Conservation (phyloP, 2,329 filamentous ascomycete genomes). For the Pseudogymnoascus sp. region DNA sequence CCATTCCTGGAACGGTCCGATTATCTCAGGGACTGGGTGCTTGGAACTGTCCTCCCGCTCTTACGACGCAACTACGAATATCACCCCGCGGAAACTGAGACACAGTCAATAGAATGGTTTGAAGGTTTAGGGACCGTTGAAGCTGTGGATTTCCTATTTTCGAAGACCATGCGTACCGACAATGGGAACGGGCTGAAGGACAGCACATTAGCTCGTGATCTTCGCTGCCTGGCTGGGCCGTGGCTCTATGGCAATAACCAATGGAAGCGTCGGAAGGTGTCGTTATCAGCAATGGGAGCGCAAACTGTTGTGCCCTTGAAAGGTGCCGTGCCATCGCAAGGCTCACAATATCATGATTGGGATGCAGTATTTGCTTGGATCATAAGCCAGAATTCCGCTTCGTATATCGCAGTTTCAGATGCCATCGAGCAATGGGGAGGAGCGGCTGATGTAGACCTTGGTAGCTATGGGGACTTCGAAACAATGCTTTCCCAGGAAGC, state of each 20-base stretch:
- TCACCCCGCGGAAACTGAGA: slow-evolving; percentile 40
- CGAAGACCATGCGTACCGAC: slow-evolving; percentile 40
- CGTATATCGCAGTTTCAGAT: slow-evolving; percentile 53
- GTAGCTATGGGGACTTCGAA: slow-evolving; percentile 43
- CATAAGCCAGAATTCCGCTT: slow-evolving; percentile 45
- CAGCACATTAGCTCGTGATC: slow-evolving; percentile 48
- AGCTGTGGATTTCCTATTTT: slow-evolving; percentile 54
- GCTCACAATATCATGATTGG: slow-evolving; percentile 51
- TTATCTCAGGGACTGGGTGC: slow-evolving; percentile 57
- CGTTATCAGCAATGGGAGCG: slow-evolving; percentile 17
- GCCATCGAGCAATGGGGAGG: slow-evolving; percentile 66
- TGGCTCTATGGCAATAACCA: slow-evolving; percentile 61
- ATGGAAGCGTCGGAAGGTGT: slow-evolving; percentile 41
- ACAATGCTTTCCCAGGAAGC: slow-evolving; percentile 52
- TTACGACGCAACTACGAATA: slow-evolving; percentile 62
- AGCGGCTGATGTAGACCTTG: slow-evolving; percentile 60
- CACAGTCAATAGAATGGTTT: slow-evolving; percentile 53
- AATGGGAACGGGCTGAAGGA: slow-evolving; percentile 17
- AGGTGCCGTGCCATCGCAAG: slow-evolving; percentile 21
- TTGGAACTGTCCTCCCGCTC: slow-evolving; percentile 60
- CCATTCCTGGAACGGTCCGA: slow-evolving; percentile 58
- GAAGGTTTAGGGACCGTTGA: slow-evolving; percentile 49
- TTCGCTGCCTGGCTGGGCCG: slow-evolving; percentile 60
- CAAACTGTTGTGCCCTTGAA: slow-evolving; percentile 20
- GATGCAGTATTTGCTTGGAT: slow-evolving; percentile 63